A percentile compares a stretch with the other conserved stretches of the same genome.
phyloP scores from a whole-genome alignment of 2,329 filamentous ascomycete genomes.

The Trichoderma sp. region DNA sequence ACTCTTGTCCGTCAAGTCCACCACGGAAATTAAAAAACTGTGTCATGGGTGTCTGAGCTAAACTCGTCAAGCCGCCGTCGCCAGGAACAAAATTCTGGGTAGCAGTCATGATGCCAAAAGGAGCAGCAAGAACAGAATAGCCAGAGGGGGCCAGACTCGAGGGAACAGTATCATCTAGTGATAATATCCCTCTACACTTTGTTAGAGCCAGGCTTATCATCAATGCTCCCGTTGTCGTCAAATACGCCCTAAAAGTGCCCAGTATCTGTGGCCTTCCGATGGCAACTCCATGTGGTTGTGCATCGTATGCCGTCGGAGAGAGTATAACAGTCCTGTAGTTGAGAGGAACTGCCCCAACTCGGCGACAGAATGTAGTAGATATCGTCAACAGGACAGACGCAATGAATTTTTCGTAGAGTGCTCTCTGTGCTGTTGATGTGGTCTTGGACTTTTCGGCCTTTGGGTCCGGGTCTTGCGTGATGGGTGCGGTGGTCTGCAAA shows the following conservation, averaged over 20 bases:
- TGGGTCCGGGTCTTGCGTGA: slow-evolving; percentile 29
- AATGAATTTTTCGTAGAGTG: slow-evolving; percentile 55
- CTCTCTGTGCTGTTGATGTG: slow-evolving; percentile 34
- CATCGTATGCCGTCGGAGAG: slow-evolving; percentile 27
- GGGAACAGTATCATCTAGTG: slow-evolving; percentile 44
- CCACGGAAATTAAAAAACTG: slow-evolving; percentile 46
- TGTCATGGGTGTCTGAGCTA: slow-evolving; percentile 53
- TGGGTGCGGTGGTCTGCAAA: slow-evolving; percentile 10
- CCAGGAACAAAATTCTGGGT: slow-evolving; percentile 25
- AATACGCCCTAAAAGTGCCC: slow-evolving; percentile 52
- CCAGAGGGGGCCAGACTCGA: slow-evolving; percentile 42
- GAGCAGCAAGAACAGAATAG: slow-evolving; percentile 52
- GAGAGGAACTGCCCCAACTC: slow-evolving; percentile 49
- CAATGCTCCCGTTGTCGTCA: slow-evolving; percentile 56
- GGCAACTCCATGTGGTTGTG: slow-evolving; percentile 23
- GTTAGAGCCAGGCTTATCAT: slow-evolving; percentile 50
- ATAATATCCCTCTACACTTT: slow-evolving; percentile 46
- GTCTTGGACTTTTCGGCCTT: slow-evolving; percentile 27
- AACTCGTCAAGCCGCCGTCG: slow-evolving; percentile 34
- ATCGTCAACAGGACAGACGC: slow-evolving; percentile 52
- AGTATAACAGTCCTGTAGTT: slow-evolving; percentile 54
- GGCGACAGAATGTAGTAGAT: slow-evolving; percentile 48
- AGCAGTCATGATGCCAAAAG: slow-evolving; percentile 46
- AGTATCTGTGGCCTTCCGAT: slow-evolving; percentile 35
- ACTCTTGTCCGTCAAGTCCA: slow-evolving; percentile 41